Evolutionary conservation across 176 grass and related monocot species (phyloP).

Genomic region (Poa pratensis): DNA sequence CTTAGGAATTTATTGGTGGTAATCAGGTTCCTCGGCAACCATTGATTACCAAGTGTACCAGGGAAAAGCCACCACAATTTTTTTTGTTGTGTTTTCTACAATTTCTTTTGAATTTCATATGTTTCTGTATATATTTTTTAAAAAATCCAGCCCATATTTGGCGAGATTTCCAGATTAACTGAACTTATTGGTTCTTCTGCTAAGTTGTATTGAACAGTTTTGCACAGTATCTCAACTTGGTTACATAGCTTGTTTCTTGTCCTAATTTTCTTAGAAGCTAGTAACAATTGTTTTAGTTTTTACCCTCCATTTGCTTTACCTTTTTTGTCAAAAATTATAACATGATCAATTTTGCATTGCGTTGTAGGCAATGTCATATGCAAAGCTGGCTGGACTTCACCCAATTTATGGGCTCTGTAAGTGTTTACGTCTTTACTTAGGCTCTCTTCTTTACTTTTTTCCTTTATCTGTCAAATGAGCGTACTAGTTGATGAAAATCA

Average conservation of each 20-base stretch:
- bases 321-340: neutral
- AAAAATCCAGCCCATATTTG: neutral
- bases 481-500: conserved; percentile 29
- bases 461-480: conserved; percentile 12
- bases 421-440: conserved; percentile 31
- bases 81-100: neutral
- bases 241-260: neutral
- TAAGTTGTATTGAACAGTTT: neutral
- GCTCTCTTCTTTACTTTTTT: conserved; percentile 29
- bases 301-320: neutral
- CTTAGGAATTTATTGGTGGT: neutral
- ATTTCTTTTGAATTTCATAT: neutral
- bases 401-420: conserved; percentile 98
- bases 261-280: neutral
- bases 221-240: neutral
- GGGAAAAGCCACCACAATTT: neutral
- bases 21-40: neutral
- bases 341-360: conserved; percentile 4
- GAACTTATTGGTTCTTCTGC: neutral
- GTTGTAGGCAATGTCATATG: conserved; percentile 88
- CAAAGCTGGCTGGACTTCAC: conserved; percentile 92
- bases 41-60: neutral
- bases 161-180: neutral
- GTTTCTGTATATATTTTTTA: neutral
- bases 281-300: too few species aligned